phyloP scores from a whole-genome alignment of 2,329 filamentous ascomycete genomes.

The Arachnomyces sp. region DNA sequence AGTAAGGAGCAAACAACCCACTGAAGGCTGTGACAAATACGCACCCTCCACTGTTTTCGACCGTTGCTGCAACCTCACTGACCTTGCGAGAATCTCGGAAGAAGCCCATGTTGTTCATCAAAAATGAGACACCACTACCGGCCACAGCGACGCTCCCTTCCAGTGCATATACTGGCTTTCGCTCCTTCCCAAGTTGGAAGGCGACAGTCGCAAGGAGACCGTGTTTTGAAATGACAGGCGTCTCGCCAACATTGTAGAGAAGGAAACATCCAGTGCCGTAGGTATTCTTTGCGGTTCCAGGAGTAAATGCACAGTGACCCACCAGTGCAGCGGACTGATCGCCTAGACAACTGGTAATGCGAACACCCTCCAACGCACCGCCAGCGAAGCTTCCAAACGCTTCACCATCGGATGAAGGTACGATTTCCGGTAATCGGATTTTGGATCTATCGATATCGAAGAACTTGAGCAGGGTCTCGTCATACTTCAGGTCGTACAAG shows the following conservation, averaged over 20 bases:
- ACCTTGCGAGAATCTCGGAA: constrained; percentile 55
- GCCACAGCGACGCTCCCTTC: constrained; percentile 79
- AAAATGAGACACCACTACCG: constrained; percentile 69
- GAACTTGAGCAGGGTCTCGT: constrained; percentile 66
- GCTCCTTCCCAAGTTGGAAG: constrained; percentile 66
- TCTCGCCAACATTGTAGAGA: constrained; percentile 76
- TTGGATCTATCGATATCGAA: constrained; percentile 66
- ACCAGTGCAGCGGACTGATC: constrained; percentile 82
- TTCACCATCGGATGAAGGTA: constrained; percentile 66
- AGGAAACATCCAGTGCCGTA: constrained; percentile 87
- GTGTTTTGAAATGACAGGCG: constrained; percentile 76
- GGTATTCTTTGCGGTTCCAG: constrained; percentile 81
- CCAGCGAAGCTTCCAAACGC: constrained; percentile 60
- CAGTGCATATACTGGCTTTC: constrained; percentile 66
- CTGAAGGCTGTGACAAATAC: constrained; percentile 86
- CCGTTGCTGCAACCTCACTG: constrained; percentile 54
- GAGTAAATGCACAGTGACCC: constrained; percentile 73
- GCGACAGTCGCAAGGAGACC: constrained; percentile 80
- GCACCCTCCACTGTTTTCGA: constrained; percentile 71
- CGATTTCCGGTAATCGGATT: constrained; percentile 70
- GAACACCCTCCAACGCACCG: constrained; percentile 60
- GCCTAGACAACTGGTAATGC: constrained; percentile 75
- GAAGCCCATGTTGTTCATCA: constrained; percentile 58
- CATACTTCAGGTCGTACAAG: constrained; percentile 69
- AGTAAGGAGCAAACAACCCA: constrained; percentile 85